Evolutionary conservation across 495 filamentous ascomycete genomes (phyloP), one percentile per base, ranked within the genome.

Genomic region (Penicillium samsonianum): DNA sequence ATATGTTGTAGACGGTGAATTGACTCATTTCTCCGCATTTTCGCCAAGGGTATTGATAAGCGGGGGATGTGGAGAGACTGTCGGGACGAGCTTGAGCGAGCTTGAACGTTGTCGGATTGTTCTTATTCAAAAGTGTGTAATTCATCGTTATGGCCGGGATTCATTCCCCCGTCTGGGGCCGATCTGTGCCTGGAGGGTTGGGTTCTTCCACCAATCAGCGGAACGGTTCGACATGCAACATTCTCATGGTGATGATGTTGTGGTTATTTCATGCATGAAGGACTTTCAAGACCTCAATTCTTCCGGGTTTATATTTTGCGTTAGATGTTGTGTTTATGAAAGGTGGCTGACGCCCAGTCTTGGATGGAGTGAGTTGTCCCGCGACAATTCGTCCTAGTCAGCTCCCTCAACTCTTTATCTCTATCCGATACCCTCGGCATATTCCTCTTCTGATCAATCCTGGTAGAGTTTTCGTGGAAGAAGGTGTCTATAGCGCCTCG

Each of bases 191-290:
- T 53, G 20, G 37, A 23, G 40, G 10, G 14, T 28, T 4, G 28
- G 19, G 55, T 45, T 64, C 33, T 54, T 64, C 62, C 62, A 64
- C 62, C 62, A 64, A 64, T 64, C 62, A 54, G 31, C 31, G 5
- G 22, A 4, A 16, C 8, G 9, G 1, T 20, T 17, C 4, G 17
- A 46, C 25, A 50, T 44, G 5, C 28, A 50, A 5, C 40, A 28
- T 23, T n/a, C 17, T 23, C 10, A 7, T 20, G 12, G 2, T n/a
- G n/a, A 30, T 11, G 2, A 3, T 4, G 14, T 19, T 28, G 26
- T 7, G 10, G 25, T 17, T 20, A 28, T 30, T 65, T 50, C 3
- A 68, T 10, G 11, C 30, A 12, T 12, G 3, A 4, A 14, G 30
- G 35, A 38, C 16, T n/a, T n/a, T 6, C 35, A 6, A 38, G 35